A percentile compares a stretch with the other conserved stretches of the same genome.
These are phyloP conservation scores for Hansenula lynferdii DNA, from an alignment of 1,139 yeast species.

Conservation along the genomic window DNA sequence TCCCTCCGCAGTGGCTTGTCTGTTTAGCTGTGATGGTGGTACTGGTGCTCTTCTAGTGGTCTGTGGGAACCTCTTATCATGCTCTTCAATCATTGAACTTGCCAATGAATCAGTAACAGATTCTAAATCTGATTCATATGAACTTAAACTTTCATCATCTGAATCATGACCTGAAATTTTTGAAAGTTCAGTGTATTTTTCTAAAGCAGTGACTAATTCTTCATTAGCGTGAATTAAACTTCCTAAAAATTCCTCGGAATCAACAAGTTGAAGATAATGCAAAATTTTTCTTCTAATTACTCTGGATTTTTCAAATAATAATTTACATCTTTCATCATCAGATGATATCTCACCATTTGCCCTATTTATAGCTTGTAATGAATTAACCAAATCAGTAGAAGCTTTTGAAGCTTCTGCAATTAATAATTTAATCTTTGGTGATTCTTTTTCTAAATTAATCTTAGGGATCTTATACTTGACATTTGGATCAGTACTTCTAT, in stretches of 20 bases:
- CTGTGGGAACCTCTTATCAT: slow-evolving; percentile 16
- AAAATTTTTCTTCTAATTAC: slow-evolving; percentile 71
- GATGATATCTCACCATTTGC: slow-evolving; percentile 50
- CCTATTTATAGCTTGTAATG: slow-evolving; percentile 49
- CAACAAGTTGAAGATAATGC: slow-evolving; percentile 76
- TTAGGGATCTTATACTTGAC: slow-evolving; percentile 58
- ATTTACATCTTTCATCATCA: slow-evolving; percentile 54
- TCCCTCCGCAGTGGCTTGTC: slow-evolving; percentile 29
- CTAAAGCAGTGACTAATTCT: slow-evolving; percentile 70
- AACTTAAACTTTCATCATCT: slow-evolving; percentile 34
- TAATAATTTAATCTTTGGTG: slow-evolving; percentile 62
- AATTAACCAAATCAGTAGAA: slow-evolving; percentile 67
- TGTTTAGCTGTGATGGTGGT: slow-evolving; percentile 4
- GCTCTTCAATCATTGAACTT: slow-evolving; percentile 28
- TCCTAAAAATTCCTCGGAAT: slow-evolving; percentile 79
- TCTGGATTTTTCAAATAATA: slow-evolving; percentile 70
- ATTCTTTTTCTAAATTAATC: slow-evolving; percentile 65
- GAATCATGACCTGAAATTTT: slow-evolving; percentile 43
- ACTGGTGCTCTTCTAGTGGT: slow-evolving; percentile 15
- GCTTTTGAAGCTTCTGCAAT: slow-evolving; percentile 77
- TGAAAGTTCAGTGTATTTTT: slow-evolving; percentile 58
- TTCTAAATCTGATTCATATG: slow-evolving; percentile 22
- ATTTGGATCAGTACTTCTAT: slow-evolving; percentile 38
- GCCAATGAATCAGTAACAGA: slow-evolving; percentile 25
- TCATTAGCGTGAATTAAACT: slow-evolving; percentile 86